Conservation (phyloP, 2,329 filamentous ascomycete genomes). For the Talaromyces sp. region DNA sequence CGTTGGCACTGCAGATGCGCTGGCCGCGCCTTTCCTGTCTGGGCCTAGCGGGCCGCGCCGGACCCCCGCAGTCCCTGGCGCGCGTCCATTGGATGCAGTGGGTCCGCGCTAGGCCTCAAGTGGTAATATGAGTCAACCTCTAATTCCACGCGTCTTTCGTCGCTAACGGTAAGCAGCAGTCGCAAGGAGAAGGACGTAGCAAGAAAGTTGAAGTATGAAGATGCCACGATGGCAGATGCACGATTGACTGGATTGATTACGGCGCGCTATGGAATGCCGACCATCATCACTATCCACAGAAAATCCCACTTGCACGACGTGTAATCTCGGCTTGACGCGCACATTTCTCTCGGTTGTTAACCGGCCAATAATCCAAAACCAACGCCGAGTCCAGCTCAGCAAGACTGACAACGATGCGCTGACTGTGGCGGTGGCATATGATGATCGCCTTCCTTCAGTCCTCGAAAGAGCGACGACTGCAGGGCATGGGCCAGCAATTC, state of each 20-base stretch:
- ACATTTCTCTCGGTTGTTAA: neutral
- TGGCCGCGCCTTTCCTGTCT: slow-evolving; percentile 6
- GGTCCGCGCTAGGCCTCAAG: neutral
- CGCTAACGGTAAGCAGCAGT: neutral
- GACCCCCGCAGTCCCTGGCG: neutral
- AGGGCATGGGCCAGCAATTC: neutral
- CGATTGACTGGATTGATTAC: neutral
- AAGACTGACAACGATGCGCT: neutral
- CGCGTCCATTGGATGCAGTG: neutral
- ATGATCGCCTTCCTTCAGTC: neutral
- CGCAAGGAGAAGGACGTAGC: neutral
- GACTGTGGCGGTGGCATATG: neutral
- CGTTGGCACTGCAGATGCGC: slow-evolving; percentile 20
- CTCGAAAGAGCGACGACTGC: neutral
- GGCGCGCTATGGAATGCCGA: neutral
- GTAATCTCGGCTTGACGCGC: neutral
- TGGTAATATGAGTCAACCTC: neutral
- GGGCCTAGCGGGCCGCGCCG: slow-evolving; percentile 25
- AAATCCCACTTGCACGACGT: neutral
- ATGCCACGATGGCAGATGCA: neutral
- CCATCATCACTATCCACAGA: neutral
- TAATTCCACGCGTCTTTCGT: neutral
- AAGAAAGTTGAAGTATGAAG: neutral
- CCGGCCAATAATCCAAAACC: neutral
- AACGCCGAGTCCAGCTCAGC: neutral